Evolutionary conservation across 164 flowering plant genomes (phyloP).

Genomic region (Platanus orientalis): DNA sequence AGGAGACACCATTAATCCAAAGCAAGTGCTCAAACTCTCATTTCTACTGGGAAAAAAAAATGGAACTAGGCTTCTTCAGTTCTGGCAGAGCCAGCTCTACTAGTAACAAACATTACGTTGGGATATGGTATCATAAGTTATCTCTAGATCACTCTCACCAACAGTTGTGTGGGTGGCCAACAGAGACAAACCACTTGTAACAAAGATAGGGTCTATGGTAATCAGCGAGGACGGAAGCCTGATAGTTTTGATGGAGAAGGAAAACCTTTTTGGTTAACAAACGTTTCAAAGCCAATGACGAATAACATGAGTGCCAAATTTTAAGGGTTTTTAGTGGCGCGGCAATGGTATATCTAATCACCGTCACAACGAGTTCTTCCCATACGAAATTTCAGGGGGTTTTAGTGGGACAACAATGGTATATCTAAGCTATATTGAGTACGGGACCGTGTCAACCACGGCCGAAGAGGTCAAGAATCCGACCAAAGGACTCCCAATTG

Average conservation of each 20-base stretch:
- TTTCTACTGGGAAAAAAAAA: constrained; percentile 19
- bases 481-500: constrained; percentile 60
- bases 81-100: constrained; percentile 12
- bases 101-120: constrained; percentile 26
- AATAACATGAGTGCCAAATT: neutral
- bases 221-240: neutral
- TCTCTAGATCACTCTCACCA: neutral
- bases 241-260: neutral
- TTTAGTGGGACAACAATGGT: constrained; percentile 75
- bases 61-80: constrained; percentile 30
- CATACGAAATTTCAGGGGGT: constrained; percentile 55
- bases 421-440: constrained; percentile 75
- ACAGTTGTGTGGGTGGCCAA: constrained; percentile 11
- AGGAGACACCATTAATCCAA: constrained; percentile 16
- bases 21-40: constrained; percentile 13
- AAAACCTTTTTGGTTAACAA: neutral
- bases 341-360: too few species aligned
- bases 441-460: constrained; percentile 86
- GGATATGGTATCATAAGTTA: constrained; percentile 28
- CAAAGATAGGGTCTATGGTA: neutral
- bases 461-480: constrained; percentile 78
- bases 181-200: neutral
- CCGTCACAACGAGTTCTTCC: constrained; percentile 50
- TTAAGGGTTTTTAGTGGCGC: too few species aligned
- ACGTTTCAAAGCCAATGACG: too few species aligned